Conservation (phyloP, 169 alveolate species). For the Plasmodium berghei region DNA sequence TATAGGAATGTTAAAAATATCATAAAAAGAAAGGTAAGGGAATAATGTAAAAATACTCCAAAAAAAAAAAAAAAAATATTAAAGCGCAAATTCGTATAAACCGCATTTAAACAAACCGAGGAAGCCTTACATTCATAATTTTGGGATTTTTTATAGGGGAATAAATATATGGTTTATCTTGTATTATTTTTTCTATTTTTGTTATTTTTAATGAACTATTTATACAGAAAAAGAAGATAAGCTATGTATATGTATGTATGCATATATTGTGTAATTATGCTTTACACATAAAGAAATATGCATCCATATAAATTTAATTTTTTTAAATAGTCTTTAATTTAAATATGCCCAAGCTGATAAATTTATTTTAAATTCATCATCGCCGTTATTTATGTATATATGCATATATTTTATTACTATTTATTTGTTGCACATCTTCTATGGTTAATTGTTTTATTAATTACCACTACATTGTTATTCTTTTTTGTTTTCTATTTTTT, state of each 20-base stretch:
- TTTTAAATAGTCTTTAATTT: neutral
- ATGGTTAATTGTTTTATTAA: neutral
- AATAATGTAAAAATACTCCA: neutral
- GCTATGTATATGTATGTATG: neutral
- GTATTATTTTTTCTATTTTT: constrained; percentile 59
- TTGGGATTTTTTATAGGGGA: constrained; percentile 63
- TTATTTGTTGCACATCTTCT: neutral
- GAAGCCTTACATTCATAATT: neutral
- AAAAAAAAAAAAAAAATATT: too few relatives aligned
- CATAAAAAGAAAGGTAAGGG: constrained; percentile 57
- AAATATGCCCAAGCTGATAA: neutral
- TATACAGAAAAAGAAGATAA: constrained; percentile 61
- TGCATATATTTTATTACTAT: neutral
- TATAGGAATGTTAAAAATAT: constrained; percentile 60
- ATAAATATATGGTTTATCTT: constrained; percentile 67
- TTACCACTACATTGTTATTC: neutral
- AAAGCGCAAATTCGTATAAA: too few relatives aligned
- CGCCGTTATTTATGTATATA: neutral
- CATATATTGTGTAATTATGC: neutral
- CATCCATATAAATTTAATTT: too few relatives aligned
- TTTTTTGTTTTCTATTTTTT: neutral
- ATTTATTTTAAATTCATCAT: neutral
- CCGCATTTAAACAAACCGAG: neutral
- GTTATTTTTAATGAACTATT: constrained; percentile 53
- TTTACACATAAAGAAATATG: too few relatives aligned